Conservation (phyloP, 768 basidiomycete species). For the Holtermanniella nyarrowii region DNA sequence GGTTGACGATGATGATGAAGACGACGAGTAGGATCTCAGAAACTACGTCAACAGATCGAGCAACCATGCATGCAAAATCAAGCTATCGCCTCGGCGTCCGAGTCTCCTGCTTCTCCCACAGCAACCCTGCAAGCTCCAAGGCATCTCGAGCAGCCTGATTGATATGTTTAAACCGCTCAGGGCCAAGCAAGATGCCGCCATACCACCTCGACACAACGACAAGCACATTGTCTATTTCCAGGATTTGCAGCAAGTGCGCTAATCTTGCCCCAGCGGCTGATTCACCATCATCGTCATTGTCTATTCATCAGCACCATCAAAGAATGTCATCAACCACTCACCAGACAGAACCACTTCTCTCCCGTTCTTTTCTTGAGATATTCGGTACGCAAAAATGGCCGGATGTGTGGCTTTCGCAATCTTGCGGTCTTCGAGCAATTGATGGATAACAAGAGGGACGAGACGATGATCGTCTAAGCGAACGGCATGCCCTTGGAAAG, state of each 20-base stretch:
- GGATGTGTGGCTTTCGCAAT: slow-evolving; percentile 35
- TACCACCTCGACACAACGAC: slow-evolving; percentile 90
- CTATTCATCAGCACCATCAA: slow-evolving; percentile 41
- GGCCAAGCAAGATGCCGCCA: slow-evolving; percentile 81
- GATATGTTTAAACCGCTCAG: slow-evolving; percentile 68
- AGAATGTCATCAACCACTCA: neutral
- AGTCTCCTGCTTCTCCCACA: slow-evolving; percentile 47
- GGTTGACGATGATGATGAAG: slow-evolving; percentile 3
- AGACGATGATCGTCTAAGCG: slow-evolving; percentile 64
- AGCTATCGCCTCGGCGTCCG: neutral
- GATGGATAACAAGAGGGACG: slow-evolving; percentile 45
- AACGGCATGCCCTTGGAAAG: slow-evolving; percentile 78
- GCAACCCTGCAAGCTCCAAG: slow-evolving; percentile 73
- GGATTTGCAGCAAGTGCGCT: slow-evolving; percentile 79
- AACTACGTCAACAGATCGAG: neutral
- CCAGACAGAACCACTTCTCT: slow-evolving; percentile 2
- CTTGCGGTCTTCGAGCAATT: slow-evolving; percentile 40
- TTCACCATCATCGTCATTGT: slow-evolving; percentile 93
- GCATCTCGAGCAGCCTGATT: slow-evolving; percentile 91
- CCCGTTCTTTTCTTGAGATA: slow-evolving; percentile 35
- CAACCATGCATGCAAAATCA: neutral
- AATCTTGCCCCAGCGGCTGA: slow-evolving; percentile 81
- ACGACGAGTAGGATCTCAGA: neutral
- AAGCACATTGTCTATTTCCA: slow-evolving; percentile 62
- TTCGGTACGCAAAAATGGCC: slow-evolving; percentile 26